Evolutionary conservation across 177 flowering plant species (phyloP).

Genomic region (Vitis hybrid): DNA sequence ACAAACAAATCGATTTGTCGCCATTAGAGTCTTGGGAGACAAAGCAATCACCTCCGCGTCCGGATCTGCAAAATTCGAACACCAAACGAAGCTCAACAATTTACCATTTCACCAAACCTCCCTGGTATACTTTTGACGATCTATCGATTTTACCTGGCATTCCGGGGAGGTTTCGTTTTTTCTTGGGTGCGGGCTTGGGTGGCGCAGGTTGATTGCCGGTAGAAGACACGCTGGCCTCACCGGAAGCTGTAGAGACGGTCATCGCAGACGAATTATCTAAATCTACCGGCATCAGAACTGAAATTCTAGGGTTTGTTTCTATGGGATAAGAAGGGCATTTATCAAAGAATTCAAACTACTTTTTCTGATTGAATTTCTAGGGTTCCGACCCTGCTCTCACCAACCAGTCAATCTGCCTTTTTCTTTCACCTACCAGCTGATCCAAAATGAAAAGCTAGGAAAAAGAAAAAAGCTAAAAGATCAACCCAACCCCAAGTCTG

Average conservation of each 20-base stretch:
- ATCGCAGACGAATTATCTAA: constrained; percentile 38
- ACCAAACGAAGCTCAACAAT: not conserved
- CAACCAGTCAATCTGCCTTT: constrained; percentile 44
- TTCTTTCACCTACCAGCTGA: constrained; percentile 31
- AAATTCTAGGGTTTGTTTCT: constrained; percentile 14
- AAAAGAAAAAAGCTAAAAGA: constrained; percentile 14
- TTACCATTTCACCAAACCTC: not conserved
- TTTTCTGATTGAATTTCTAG: not conserved
- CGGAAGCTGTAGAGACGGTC: constrained; percentile 46
- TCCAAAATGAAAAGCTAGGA: constrained; percentile 13
- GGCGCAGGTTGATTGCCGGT: constrained; percentile 42
- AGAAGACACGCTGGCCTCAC: constrained; percentile 59
- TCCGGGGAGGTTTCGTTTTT: constrained; percentile 76
- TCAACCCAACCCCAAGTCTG: constrained; percentile 8
- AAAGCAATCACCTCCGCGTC: constrained; percentile 88
- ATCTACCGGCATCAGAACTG: constrained; percentile 36
- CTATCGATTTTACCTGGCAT: constrained; percentile 54
- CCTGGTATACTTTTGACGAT: not conserved
- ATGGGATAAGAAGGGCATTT: constrained; percentile 7
- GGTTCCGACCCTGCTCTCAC: constrained; percentile 14
- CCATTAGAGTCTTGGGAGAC: constrained; percentile 77
- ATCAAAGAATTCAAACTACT: constrained; percentile 10
- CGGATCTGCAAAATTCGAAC: constrained; percentile 54
- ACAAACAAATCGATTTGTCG: constrained; percentile 82
- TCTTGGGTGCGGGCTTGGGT: constrained; percentile 38